Conservation (phyloP, 495 filamentous ascomycete species). For the Pseudomonodictys pantanalensis region DNA sequence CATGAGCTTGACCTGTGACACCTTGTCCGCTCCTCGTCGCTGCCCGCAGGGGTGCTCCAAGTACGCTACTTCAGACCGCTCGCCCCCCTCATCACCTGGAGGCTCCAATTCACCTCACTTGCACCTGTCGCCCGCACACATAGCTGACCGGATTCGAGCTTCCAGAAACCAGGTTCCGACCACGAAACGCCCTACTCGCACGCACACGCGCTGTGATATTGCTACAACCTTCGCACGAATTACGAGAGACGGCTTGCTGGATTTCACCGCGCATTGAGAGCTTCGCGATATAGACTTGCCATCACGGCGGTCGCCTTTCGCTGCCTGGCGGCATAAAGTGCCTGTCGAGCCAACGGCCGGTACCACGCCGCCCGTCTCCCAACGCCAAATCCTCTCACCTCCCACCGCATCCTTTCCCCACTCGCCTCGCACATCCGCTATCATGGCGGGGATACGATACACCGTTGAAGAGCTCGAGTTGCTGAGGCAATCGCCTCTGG, state of each 20-base stretch:
- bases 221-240: background rate
- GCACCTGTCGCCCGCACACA: too few relatives aligned
- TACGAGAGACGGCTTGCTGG: background rate
- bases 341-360: background rate
- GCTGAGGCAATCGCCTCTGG: constrained; percentile 80
- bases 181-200: background rate
- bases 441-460: constrained; percentile 53
- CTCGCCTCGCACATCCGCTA: background rate
- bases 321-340: background rate
- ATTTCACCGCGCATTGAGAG: background rate
- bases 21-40: background rate
- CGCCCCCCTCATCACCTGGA: constrained; percentile 5
- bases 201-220: background rate
- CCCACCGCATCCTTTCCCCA: background rate
- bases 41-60: constrained; percentile 17
- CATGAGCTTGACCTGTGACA: constrained; percentile 8
- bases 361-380: background rate
- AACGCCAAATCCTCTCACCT: background rate
- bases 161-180: too few relatives aligned
- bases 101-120: background rate
- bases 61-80: constrained; percentile 1
- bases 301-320: constrained; percentile 21
- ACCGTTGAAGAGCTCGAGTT: constrained; percentile 71
- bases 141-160: too few relatives aligned
- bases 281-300: constrained; percentile 11